Percentiles rank a stretch among this genome's conserved stretches.
Conservation (phyloP, 176 grass and related monocot species). For the Carex scoparia region DNA sequence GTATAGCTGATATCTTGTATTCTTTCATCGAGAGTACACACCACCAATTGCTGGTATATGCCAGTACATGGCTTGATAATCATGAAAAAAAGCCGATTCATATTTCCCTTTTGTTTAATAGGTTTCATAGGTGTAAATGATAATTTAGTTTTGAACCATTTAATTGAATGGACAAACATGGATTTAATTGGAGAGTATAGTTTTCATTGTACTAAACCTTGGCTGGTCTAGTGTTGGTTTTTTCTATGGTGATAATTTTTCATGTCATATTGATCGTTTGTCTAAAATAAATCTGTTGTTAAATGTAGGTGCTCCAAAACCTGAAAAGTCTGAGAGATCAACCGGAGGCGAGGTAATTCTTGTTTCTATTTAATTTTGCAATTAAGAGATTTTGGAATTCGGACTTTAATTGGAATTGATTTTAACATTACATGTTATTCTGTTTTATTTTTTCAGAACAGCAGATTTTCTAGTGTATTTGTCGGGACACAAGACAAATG, state of each 20-base stretch:
- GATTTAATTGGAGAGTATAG: not conserved
- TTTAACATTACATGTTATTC: constrained; percentile 9
- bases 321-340: constrained; percentile 60
- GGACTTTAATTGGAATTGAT: not conserved
- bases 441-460: constrained; percentile 34
- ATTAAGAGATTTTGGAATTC: not conserved
- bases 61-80: not conserved
- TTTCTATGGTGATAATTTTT: not conserved
- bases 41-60: not conserved
- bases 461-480: constrained; percentile 78
- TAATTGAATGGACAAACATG: not conserved
- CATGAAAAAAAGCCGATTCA: not conserved
- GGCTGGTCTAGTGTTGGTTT: not conserved
- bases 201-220: not conserved
- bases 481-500: constrained; percentile 93
- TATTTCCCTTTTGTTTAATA: not conserved
- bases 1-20: constrained; percentile 32
- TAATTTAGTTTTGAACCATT: not conserved
- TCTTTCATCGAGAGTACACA: not conserved
- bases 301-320: constrained; percentile 53
- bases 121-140: not conserved
- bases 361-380: constrained; percentile 11
- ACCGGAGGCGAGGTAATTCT: constrained; percentile 59
- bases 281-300: not conserved
- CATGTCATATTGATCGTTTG: not conserved